These are phyloP conservation scores for Ophiostoma sp. DNA, from an alignment of 2,329 filamentous ascomycete species.

Conservation along the genomic window DNA sequence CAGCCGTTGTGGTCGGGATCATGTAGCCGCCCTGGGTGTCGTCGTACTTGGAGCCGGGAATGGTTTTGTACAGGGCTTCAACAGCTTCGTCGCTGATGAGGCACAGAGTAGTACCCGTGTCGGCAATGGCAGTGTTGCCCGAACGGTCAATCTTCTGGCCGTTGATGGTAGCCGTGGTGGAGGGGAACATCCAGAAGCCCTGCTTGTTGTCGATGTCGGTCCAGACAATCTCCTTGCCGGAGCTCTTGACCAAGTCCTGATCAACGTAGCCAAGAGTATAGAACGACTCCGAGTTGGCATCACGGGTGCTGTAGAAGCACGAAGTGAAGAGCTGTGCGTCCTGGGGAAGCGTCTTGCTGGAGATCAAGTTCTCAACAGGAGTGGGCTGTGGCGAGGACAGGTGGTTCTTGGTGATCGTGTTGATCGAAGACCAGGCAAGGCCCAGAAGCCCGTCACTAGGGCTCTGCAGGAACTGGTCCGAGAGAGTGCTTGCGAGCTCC, in stretches of 20 bases:
- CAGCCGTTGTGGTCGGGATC: constrained; percentile 50
- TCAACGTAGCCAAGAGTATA: constrained; percentile 72
- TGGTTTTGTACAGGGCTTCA: constrained; percentile 57
- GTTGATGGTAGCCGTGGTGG: constrained; percentile 52
- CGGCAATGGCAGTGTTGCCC: constrained; percentile 62
- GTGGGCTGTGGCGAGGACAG: constrained; percentile 46
- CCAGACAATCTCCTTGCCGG: constrained; percentile 52
- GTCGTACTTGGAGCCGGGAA: constrained; percentile 56
- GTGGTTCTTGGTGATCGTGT: constrained; percentile 45
- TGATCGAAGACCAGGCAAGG: constrained; percentile 59
- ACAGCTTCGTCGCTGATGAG: constrained; percentile 58
- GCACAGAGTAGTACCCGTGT: constrained; percentile 65
- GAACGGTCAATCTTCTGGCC: constrained; percentile 46
- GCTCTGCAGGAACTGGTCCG: constrained; percentile 50
- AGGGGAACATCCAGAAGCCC: constrained; percentile 65
- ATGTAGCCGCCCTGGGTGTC: constrained; percentile 55
- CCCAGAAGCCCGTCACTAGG: constrained; percentile 61
- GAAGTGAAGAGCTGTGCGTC: constrained; percentile 57
- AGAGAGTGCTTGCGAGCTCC: constrained; percentile 57
- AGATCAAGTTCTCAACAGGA: constrained; percentile 64
- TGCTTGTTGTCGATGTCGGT: constrained; percentile 54
- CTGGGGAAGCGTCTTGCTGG: constrained; percentile 41
- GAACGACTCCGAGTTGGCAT: constrained; percentile 50
- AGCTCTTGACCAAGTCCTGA: constrained; percentile 50
- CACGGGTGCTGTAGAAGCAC: constrained; percentile 53